Base-by-base conservation (phyloP, 345 rosid species). In the Nasturtium officinale region DNA sequence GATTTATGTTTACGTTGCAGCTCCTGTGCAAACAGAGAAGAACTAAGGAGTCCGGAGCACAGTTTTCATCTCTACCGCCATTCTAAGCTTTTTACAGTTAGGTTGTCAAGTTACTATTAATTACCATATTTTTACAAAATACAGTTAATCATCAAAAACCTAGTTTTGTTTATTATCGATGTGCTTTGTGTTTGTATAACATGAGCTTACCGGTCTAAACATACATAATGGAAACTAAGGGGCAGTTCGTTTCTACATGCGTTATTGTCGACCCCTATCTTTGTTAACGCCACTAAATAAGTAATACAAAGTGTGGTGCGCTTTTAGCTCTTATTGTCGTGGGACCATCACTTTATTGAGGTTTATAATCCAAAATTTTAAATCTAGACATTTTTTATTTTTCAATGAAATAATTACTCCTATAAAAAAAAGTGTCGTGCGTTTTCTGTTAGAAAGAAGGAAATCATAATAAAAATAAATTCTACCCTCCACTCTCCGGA, bases 21-120 rank as follows among this genome's bases (percentile, higher is more conserved):
- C 69, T 68, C 67, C 78, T 30, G 9, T 9, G 63, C 63, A 40
- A 68, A 3, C 74, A 52, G 79, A 68, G 74, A 61, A 61, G 64
- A 75, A 61, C 7, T 30, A 61, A 68, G 64, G 20, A 48, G 47
- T 29, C 40, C 32, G 16, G 46, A 40, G 33, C 50, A 43, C 69
- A 67, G 15, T 60, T 67, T 60, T 75, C 50, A 16, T 72, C 77
- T 72, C 43, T 32, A 20, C 54, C 10, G 23, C 30, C 16, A 35
- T 43, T 25, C 53, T 35, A 18, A 9, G 28, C 50, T 13, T 20
- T 18, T 18, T 13, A 3, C 35, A 37, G 40, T 56, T 58, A 37
- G 51, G 37, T 74, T 25, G 15, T 65, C 45, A 11, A 75, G 9
- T 65, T 55, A 35, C 70, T 53, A 17, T 55, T 23, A 43, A 2